phyloP scores from a whole-genome alignment of 371 early-diverging fungal species.

The Choanephora cucurbitarum region DNA sequence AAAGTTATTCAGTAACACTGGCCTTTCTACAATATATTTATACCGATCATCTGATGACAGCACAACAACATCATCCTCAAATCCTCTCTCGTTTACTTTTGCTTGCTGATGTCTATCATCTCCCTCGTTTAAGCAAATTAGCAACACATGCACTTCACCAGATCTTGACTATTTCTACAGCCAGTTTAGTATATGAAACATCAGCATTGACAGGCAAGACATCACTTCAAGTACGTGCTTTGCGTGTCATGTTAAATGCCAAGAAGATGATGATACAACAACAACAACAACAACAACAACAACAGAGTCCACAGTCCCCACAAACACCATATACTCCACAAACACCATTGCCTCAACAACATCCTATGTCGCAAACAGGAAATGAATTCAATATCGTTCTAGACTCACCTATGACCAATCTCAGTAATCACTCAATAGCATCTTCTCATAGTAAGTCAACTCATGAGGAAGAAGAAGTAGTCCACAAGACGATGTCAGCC shows the following conservation, averaged over 20 bases:
- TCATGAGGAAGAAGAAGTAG: constrained; percentile 8
- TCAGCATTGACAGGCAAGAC: constrained; percentile 61
- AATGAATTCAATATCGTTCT: not conserved
- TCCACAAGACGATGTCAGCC: constrained; percentile 4
- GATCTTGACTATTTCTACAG: constrained; percentile 63
- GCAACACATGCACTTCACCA: constrained; percentile 72
- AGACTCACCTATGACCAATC: not conserved
- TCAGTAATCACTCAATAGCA: not conserved
- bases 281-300: constrained; percentile 49
- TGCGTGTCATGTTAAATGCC: constrained; percentile 64
- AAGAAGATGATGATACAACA: constrained; percentile 64
- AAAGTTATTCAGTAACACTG: constrained; percentile 61
- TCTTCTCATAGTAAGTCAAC: not conserved
- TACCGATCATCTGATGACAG: constrained; percentile 72
- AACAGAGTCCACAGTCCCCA: constrained; percentile 8
- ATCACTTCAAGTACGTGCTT: constrained; percentile 64
- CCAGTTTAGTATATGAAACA: constrained; percentile 70
- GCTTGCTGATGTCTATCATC: constrained; percentile 62
- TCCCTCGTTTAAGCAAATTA: constrained; percentile 59
- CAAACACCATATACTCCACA: constrained; percentile 25
- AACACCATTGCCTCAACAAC: constrained; percentile 34
- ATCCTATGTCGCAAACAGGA: constrained; percentile 25
- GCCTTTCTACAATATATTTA: constrained; percentile 76
- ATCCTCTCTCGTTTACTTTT: constrained; percentile 68
- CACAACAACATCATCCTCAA: constrained; percentile 60